Evolutionary conservation across 2,329 filamentous ascomycete genomes (phyloP).

Genomic region (Drechslerella stenobrocha): DNA sequence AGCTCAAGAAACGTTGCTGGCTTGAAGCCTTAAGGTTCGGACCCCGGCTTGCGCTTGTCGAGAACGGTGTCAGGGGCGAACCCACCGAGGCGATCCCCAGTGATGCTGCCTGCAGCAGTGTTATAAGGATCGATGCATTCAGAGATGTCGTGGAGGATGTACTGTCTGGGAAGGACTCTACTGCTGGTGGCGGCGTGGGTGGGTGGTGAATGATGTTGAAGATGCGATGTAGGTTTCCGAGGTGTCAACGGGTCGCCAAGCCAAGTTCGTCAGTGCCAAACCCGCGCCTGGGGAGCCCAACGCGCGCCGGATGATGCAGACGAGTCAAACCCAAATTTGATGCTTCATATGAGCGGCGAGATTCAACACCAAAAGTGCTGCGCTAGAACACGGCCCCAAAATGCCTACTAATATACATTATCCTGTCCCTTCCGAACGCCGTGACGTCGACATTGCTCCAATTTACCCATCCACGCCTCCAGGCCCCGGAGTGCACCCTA

Average conservation of each 20-base stretch:
- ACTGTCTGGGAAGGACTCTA: background rate
- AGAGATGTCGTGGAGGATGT: background rate
- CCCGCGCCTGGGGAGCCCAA: background rate
- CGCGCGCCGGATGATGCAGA: background rate
- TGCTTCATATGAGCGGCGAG: constrained; percentile 39
- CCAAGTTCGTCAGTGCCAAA: background rate
- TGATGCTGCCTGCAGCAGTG: constrained; percentile 22
- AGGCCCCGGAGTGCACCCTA: background rate
- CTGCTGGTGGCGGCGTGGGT: background rate
- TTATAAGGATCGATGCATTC: constrained; percentile 34
- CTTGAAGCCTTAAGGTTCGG: background rate
- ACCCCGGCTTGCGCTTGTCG: background rate
- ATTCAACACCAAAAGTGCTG: constrained; percentile 18
- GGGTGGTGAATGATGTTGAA: background rate
- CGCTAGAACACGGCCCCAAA: constrained; percentile 28
- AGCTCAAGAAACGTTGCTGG: background rate
- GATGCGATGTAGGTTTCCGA: background rate
- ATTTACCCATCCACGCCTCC: background rate
- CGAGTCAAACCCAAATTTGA: background rate
- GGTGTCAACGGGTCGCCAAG: background rate
- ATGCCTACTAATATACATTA: constrained; percentile 37
- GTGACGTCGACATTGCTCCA: constrained; percentile 10
- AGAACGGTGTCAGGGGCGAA: constrained; percentile 12
- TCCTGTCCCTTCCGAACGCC: constrained; percentile 31
- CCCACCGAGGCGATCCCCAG: constrained; percentile 41